Percentiles rank a stretch among this genome's conserved stretches.
phyloP scores from a whole-genome alignment of 2,329 filamentous ascomycete species.

The Ophiostoma tasmaniense region DNA sequence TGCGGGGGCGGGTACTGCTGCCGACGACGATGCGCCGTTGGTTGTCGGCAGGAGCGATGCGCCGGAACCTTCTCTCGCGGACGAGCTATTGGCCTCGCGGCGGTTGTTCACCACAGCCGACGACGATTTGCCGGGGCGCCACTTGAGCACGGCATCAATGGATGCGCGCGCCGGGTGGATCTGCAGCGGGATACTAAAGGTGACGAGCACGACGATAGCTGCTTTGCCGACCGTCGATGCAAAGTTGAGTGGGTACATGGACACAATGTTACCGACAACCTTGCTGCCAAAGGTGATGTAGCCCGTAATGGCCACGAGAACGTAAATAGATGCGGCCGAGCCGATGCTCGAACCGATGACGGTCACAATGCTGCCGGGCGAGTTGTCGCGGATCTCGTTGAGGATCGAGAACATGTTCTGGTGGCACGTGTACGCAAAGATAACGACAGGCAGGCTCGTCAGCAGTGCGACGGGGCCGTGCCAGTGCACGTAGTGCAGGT shows the following conservation, averaged over 20 bases:
- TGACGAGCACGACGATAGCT: slow-evolving; percentile 90
- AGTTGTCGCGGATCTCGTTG: slow-evolving; percentile 85
- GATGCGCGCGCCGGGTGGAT: slow-evolving; percentile 95
- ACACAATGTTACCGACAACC: slow-evolving; percentile 85
- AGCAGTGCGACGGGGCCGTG: slow-evolving; percentile 69
- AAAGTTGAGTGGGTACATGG: slow-evolving; percentile 73
- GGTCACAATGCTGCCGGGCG: slow-evolving; percentile 63
- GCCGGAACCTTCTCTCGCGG: slow-evolving; percentile 35
- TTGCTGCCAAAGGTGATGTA: slow-evolving; percentile 92
- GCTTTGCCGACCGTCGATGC: slow-evolving; percentile 88
- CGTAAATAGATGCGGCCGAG: slow-evolving; percentile 75
- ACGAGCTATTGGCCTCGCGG: slow-evolving; percentile 19
- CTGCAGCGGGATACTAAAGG: slow-evolving; percentile 93
- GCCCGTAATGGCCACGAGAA: slow-evolving; percentile 86
- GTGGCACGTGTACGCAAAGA: slow-evolving; percentile 99
- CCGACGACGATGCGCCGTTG: slow-evolving; percentile 22
- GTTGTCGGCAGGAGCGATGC: slow-evolving; percentile 36
- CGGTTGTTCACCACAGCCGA: slow-evolving; percentile 4
- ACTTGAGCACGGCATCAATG: slow-evolving; percentile 85
- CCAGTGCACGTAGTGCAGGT: slow-evolving; percentile 68
- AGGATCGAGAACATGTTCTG: slow-evolving; percentile 99
- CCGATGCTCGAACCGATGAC: slow-evolving; percentile 82
- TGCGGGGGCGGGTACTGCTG: slow-evolving; percentile 22
- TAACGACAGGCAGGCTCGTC: slow-evolving; percentile 84
- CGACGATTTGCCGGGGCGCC: slow-evolving; percentile 54